A percentile compares a stretch with the other conserved stretches of the same genome.
Conservation (phyloP, 129 eudicot genomes). For the Saussurea involucrata region DNA sequence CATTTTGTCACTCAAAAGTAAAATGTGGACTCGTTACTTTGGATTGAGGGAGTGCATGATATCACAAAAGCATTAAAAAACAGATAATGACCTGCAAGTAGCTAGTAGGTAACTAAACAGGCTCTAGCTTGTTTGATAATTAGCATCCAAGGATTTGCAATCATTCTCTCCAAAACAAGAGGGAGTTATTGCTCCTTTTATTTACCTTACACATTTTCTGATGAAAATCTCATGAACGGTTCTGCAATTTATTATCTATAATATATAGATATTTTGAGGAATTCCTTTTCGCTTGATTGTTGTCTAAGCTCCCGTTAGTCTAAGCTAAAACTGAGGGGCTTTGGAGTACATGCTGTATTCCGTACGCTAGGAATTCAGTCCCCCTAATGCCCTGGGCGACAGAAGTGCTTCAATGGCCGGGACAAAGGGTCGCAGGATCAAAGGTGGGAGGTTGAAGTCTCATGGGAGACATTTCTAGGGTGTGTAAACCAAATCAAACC, state of each 20-base stretch:
- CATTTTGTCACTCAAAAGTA: not conserved
- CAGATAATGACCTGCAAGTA: not conserved
- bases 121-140: not conserved
- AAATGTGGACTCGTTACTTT: not conserved
- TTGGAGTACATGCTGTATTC: not conserved
- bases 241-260: too few relatives aligned
- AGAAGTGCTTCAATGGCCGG: too few relatives aligned
- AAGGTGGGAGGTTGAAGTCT: not conserved
- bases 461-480: not conserved
- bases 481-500: not conserved
- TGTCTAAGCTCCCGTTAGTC: not conserved
- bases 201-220: too few relatives aligned
- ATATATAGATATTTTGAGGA: too few relatives aligned
- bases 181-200: not conserved
- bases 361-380: not conserved
- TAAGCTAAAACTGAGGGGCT: conserved; percentile 9
- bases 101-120: not conserved
- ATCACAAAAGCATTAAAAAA: not conserved
- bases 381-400: too few relatives aligned
- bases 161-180: not conserved
- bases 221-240: too few relatives aligned
- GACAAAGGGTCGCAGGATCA: too few relatives aligned
- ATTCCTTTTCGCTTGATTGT: too few relatives aligned
- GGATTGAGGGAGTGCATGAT: not conserved
- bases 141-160: not conserved